Percentiles rank a stretch among this genome's conserved stretches.
phyloP scores from a whole-genome alignment of 2,329 filamentous ascomycete genomes.

The Cladophialophora psammophila region DNA sequence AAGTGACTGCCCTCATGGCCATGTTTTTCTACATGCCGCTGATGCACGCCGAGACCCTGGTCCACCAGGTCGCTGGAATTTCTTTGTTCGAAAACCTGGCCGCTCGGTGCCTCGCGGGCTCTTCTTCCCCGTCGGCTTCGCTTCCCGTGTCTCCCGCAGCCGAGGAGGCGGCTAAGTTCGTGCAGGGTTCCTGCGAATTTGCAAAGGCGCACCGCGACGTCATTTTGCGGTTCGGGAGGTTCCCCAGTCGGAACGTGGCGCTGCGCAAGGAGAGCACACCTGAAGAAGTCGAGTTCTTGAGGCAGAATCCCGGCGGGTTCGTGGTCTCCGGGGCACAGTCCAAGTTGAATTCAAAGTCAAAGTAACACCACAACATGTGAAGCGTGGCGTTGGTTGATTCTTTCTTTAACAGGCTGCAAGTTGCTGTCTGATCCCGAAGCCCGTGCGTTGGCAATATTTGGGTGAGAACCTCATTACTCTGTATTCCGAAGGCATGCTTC shows the following conservation, averaged over 20 bases:
- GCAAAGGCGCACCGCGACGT: slow-evolving; percentile 38
- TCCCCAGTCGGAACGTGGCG: slow-evolving; percentile 41
- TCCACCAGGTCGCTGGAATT: slow-evolving; percentile 44
- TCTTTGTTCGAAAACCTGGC: slow-evolving; percentile 40
- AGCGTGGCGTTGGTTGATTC: neutral
- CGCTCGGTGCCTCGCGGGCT: slow-evolving; percentile 26
- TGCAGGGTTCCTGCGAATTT: slow-evolving; percentile 35
- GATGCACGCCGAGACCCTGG: slow-evolving; percentile 47
- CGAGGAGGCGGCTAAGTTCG: slow-evolving; percentile 29
- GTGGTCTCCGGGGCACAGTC: neutral
- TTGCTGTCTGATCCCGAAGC: neutral
- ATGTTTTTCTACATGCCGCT: slow-evolving; percentile 46
- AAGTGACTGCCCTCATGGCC: slow-evolving; percentile 38
- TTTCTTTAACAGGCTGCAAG: neutral
- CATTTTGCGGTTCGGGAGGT: slow-evolving; percentile 41
- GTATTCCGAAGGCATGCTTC: neutral
- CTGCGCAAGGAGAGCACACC: slow-evolving; percentile 37
- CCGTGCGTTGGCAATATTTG: neutral
- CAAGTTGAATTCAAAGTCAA: neutral
- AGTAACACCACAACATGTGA: neutral
- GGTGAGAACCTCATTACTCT: neutral
- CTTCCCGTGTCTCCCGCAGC: slow-evolving; percentile 10
- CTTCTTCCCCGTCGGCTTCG: neutral
- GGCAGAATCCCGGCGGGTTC: slow-evolving; percentile 33
- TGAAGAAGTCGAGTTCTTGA: slow-evolving; percentile 32